Evolutionary conservation across 257 asterid genomes (phyloP).

Genomic region (Eucommia ulmoides): DNA sequence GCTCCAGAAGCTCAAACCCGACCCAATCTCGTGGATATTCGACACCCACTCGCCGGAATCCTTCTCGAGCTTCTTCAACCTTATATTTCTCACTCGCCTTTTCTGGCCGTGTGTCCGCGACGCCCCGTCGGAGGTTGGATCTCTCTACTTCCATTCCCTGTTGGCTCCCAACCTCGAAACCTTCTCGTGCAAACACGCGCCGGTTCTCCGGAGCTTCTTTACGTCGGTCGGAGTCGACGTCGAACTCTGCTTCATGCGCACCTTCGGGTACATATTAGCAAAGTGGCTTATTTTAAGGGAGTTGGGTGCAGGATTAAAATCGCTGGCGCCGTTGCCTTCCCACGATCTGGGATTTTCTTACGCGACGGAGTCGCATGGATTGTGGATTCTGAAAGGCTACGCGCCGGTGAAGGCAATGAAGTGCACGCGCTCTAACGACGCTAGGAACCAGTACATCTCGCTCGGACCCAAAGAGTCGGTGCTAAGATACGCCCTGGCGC

Average conservation of each 20-base stretch:
- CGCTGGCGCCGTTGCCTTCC: conserved; percentile 23
- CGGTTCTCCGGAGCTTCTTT: conserved; percentile 57
- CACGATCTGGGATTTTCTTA: conserved; percentile 46
- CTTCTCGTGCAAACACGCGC: conserved; percentile 41
- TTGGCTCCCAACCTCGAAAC: conserved; percentile 52
- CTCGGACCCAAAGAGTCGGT: conserved; percentile 43
- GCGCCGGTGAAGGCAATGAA: conserved; percentile 60
- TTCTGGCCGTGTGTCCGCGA: conserved; percentile 62
- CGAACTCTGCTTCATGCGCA: conserved; percentile 67
- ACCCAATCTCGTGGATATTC: conserved; percentile 57
- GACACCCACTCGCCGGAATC: conserved; percentile 79
- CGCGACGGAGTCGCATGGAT: conserved; percentile 63
- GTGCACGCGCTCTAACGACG: conserved; percentile 17
- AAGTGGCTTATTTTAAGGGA: conserved; percentile 58
- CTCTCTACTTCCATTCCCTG: conserved; percentile 49
- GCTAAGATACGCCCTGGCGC: conserved; percentile 62
- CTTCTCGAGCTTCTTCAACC: conserved; percentile 63
- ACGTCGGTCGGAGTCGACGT: conserved; percentile 59
- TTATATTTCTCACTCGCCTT: conserved; percentile 56
- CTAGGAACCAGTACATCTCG: conserved; percentile 22
- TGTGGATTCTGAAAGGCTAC: conserved; percentile 71
- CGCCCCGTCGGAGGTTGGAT: conserved; percentile 58
- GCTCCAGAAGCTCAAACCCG: conserved; percentile 45
- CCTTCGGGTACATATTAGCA: conserved; percentile 67
- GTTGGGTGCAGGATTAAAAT: conserved; percentile 30